phyloP scores from a whole-genome alignment of 306 rosid genomes.

The Castanea sativa region DNA sequence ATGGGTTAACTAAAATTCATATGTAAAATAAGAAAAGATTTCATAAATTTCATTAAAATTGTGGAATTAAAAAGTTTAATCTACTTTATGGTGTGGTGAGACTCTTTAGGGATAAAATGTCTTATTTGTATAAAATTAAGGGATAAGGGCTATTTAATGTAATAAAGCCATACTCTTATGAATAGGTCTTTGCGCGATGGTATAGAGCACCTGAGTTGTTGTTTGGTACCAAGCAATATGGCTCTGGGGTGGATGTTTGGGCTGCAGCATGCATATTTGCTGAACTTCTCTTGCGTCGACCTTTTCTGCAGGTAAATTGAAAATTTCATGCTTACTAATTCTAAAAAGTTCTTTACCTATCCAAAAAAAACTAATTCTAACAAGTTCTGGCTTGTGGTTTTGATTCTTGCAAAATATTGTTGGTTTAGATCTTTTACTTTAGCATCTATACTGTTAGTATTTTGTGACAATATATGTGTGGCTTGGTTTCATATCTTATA shows the following conservation, averaged over 20 bases:
- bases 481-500: not conserved
- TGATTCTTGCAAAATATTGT: not conserved
- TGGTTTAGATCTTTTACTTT: not conserved
- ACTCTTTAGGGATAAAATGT: no score
- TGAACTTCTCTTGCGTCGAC: slow-evolving; percentile 87
- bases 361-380: not conserved
- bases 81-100: no score
- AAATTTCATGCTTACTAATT: not conserved
- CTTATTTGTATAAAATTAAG: no score
- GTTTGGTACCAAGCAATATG: slow-evolving; percentile 94
- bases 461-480: not conserved
- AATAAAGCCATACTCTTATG: slow-evolving; percentile 11
- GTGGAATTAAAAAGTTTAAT: no score
- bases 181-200: slow-evolving; percentile 95
- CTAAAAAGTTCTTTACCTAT: not conserved
- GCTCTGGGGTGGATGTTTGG: slow-evolving; percentile 97
- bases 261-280: slow-evolving; percentile 98
- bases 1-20: no score
- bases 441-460: not conserved
- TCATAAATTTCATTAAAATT: no score
- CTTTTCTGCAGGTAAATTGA: slow-evolving; percentile 79
- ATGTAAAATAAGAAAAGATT: no score
- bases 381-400: not conserved
- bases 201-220: slow-evolving; percentile 97
- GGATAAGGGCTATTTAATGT: not conserved